Base-by-base conservation (phyloP, 2,329 filamentous ascomycete genomes). In the Onygenales sp. region DNA sequence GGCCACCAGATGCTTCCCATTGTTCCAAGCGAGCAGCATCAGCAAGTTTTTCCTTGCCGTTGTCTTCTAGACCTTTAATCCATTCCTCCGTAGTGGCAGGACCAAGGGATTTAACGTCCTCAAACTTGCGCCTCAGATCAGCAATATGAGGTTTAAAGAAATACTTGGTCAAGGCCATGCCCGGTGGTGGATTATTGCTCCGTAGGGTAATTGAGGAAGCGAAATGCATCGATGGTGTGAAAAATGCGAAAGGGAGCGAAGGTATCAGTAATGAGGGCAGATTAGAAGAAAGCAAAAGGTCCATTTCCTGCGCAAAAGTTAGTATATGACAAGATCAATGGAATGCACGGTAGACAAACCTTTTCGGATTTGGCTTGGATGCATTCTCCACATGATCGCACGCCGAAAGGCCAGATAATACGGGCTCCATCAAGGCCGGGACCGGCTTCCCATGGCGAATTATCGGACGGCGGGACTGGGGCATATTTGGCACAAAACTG, bases 21-120 rank as follows among this genome's bases (percentile, higher is more conserved):
- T 83, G 85, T 64, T 90, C 87, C 84, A 87, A 92, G 49, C 85
- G 80, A 32, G 80, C 76, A 33, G 81, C 77, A 64, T 87, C 82
- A 9, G 74, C 76, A 60, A 82, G 78, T 48, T 76, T 71, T 55
- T 81, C 75, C 60, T 80, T 80, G 8, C 86, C 85, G 54, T 81
- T 77, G 32, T 72, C 73, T 43, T 83, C 79, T 3, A 93, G 76
- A 8, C 87, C 87, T 68, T 91, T 91, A 33, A 83, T 75, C 87
- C 88, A 93, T 66, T 91, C 87, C 60, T 89, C 85, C 3, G 80
- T 78, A 9, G 84, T 80, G 43, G 84, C 83, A 44, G 77, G 61
- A n/a, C 87, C 86, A 59, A 88, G 77, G n/a, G 74, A 69, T 60
- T 81, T 80, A 52, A 84, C 86, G 5, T 80, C 73, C 43, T 80